Percentiles rank a stretch among this genome's conserved stretches.
Evolutionary conservation across 2,329 filamentous ascomycete genomes (phyloP).

Genomic region (Ophiostoma ips): DNA sequence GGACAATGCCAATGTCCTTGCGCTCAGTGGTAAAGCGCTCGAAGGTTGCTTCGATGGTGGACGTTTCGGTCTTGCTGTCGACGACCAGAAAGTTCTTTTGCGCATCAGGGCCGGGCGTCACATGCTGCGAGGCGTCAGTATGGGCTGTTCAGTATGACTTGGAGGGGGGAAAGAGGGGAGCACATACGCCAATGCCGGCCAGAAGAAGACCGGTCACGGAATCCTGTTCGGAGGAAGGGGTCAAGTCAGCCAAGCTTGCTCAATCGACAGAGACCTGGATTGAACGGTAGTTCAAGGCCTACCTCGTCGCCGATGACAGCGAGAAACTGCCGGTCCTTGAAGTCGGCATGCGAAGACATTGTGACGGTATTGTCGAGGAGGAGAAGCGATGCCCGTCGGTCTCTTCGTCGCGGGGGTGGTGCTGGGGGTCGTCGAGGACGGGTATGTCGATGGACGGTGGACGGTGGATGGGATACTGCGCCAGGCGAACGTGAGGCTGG

Average conservation of each 20-base stretch:
- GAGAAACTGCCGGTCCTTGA: constrained; percentile 84
- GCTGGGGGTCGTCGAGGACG: neutral
- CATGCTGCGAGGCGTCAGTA: constrained; percentile 50
- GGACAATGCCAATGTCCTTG: constrained; percentile 90
- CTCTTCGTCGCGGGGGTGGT: neutral
- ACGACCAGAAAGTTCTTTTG: constrained; percentile 98
- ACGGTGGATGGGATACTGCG: neutral
- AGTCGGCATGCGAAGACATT: constrained; percentile 30
- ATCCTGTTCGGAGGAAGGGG: constrained; percentile 42
- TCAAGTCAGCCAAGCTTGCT: neutral
- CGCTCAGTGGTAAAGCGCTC: constrained; percentile 75
- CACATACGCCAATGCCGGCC: constrained; percentile 75
- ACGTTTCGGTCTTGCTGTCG: constrained; percentile 79
- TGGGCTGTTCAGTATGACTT: neutral
- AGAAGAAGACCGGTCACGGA: constrained; percentile 92
- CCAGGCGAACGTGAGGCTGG: neutral
- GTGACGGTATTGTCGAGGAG: neutral
- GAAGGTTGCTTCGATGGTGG: constrained; percentile 80
- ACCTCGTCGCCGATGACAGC: constrained; percentile 98
- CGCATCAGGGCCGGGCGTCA: constrained; percentile 72
- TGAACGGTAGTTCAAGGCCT: neutral
- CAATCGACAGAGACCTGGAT: too few relatives aligned
- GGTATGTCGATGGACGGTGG: neutral
- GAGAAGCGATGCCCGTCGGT: neutral
- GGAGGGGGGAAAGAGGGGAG: neutral